Percentiles rank a stretch among this genome's conserved stretches.
Conservation (phyloP, 805 yeast genomes). For the Candida argentea region DNA sequence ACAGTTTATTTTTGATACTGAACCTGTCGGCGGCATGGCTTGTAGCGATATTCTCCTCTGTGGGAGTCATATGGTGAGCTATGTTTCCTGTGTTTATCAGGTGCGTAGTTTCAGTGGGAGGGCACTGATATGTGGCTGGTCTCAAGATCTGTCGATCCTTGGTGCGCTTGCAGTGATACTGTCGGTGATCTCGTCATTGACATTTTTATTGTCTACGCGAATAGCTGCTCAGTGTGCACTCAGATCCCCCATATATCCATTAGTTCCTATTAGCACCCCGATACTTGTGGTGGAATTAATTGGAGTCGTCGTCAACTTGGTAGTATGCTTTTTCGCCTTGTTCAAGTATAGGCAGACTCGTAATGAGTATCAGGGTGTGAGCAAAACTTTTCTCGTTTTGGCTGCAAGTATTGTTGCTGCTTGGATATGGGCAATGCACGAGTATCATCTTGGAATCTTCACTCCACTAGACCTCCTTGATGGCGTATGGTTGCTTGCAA, state of each 20-base stretch:
- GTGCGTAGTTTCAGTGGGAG: no score
- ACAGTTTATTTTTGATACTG: no score
- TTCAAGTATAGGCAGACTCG: constrained; percentile 19
- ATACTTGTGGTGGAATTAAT: constrained; percentile 12
- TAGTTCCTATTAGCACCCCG: constrained; percentile 10
- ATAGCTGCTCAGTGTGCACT: constrained; percentile 4
- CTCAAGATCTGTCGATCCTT: no score
- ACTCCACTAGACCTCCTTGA: constrained; percentile 30
- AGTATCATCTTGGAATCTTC: neutral
- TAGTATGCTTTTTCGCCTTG: no score
- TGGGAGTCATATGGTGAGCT: no score
- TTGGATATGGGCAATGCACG: constrained; percentile 5
- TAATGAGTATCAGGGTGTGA: constrained; percentile 27
- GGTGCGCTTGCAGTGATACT: constrained; percentile 1
- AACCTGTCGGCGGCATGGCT: no score
- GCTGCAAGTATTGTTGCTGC: constrained; percentile 1
- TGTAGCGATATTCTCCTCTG: no score
- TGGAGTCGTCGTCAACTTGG: no score
- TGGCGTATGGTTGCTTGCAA: constrained; percentile 27
- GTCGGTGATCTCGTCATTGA: constrained; percentile 1
- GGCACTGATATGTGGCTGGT: no score
- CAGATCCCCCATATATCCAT: constrained; percentile 25
- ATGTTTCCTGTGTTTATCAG: no score
- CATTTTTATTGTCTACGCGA: neutral
- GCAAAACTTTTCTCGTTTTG: constrained; percentile 7